These are phyloP conservation scores for Wickerhamomyces subpelliculosus DNA, from an alignment of 805 yeast genomes.

Conservation along the genomic window DNA sequence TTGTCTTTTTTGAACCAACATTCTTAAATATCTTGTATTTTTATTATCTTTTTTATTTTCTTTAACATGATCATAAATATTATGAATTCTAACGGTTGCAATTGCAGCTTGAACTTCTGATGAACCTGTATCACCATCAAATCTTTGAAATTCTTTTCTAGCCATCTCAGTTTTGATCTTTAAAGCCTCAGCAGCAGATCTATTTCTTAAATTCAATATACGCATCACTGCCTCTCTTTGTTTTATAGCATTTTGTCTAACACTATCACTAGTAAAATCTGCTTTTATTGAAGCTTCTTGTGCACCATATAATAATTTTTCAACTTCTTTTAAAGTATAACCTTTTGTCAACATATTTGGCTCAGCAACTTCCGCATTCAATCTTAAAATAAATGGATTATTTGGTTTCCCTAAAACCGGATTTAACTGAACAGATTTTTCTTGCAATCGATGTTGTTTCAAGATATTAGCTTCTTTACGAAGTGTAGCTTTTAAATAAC, in stretches of 20 bases:
- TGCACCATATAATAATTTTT: conserved; percentile 71
- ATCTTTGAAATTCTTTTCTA: conserved; percentile 69
- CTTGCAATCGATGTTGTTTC: conserved; percentile 20
- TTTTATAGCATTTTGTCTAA: conserved; percentile 37
- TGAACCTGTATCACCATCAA: conserved; percentile 89
- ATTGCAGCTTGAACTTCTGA: conserved; percentile 96
- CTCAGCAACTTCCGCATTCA: conserved; percentile 60
- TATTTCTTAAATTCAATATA: conserved; percentile 67
- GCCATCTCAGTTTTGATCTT: conserved; percentile 60
- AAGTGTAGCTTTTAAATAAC: conserved; percentile 19
- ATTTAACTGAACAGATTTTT: conserved; percentile 35
- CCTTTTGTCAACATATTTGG: conserved; percentile 58
- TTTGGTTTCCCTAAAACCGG: conserved; percentile 75
- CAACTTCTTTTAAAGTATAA: conserved; percentile 57
- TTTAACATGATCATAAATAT: conserved; percentile 65
- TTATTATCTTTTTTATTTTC: conserved; percentile 66
- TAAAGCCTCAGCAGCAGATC: conserved; percentile 49
- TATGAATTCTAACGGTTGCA: conserved; percentile 73
- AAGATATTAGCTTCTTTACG: conserved; percentile 19
- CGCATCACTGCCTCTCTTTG: conserved; percentile 67
- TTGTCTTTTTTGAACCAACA: conserved; percentile 87
- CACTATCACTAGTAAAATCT: conserved; percentile 15
- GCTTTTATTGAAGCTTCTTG: conserved; percentile 47
- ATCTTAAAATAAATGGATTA: conserved; percentile 62
- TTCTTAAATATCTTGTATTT: conserved; percentile 65